These are phyloP conservation scores for Suillus bovinus DNA, from an alignment of 768 basidiomycete species.

Conservation along the genomic window DNA sequence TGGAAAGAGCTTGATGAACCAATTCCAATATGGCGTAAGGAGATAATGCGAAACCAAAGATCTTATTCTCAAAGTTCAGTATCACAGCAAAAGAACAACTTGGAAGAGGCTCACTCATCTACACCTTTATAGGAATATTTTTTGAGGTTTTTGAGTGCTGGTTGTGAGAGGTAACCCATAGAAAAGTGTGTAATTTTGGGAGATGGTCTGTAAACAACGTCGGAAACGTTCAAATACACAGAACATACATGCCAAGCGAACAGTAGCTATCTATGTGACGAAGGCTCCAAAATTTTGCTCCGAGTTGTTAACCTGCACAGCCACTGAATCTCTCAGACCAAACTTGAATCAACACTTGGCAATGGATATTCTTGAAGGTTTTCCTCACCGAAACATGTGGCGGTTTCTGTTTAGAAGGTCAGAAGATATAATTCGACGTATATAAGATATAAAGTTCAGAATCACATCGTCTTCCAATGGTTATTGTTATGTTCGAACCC, in stretches of 20 bases:
- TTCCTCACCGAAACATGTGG: too few relatives aligned
- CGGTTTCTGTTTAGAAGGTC: background rate
- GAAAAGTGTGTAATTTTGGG: background rate
- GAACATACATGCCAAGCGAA: slow-evolving; percentile 8
- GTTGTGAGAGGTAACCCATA: slow-evolving; percentile 67
- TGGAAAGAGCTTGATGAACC: slow-evolving; percentile 90
- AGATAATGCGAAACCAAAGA: slow-evolving; percentile 76
- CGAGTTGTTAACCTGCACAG: background rate
- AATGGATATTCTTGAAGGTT: too few relatives aligned
- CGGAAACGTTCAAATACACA: background rate
- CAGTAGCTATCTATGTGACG: background rate
- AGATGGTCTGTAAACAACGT: background rate
- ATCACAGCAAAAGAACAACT: slow-evolving; percentile 3
- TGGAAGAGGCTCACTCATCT: slow-evolving; percentile 60
- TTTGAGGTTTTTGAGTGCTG: slow-evolving; percentile 72
- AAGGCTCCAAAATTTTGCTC: background rate
- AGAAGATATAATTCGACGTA: background rate
- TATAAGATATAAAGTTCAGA: background rate
- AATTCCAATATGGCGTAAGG: slow-evolving; percentile 86
- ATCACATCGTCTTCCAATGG: background rate
- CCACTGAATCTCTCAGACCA: background rate
- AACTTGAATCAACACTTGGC: too few relatives aligned
- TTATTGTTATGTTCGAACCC: background rate
- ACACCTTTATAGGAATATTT: slow-evolving; percentile 80
- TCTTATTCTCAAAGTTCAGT: slow-evolving; percentile 29